phyloP scores from a whole-genome alignment of 23 red algal genomes.

The Gracilariopsis chorda region DNA sequence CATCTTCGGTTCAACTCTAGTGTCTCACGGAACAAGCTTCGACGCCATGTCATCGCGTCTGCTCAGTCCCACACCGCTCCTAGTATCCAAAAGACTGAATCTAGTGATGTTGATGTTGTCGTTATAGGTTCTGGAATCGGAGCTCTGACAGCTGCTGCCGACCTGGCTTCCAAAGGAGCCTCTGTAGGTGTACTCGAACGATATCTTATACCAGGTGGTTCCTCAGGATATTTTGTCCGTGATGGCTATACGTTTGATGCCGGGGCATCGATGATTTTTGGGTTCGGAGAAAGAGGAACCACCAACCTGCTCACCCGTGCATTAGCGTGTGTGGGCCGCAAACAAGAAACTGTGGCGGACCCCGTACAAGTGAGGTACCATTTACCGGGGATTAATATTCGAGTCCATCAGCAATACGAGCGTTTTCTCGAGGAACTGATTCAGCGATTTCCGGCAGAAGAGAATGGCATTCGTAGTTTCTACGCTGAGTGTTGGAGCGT shows the following conservation, averaged over 20 bases:
- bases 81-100: neutral
- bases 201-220: slow-evolving; percentile 92
- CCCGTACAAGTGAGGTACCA: slow-evolving; percentile 92
- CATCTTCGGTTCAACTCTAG: neutral
- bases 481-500: slow-evolving; percentile 91
- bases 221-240: slow-evolving; percentile 65
- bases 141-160: slow-evolving; percentile 80
- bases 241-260: slow-evolving; percentile 89
- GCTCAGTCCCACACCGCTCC: neutral
- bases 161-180: slow-evolving; percentile 80
- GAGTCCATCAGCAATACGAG: slow-evolving; percentile 83
- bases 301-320: slow-evolving; percentile 91
- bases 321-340: slow-evolving; percentile 50
- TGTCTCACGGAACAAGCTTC: neutral
- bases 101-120: slow-evolving; percentile 59
- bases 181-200: slow-evolving; percentile 81
- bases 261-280: slow-evolving; percentile 99
- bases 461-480: slow-evolving; percentile 70
- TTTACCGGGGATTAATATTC: slow-evolving; percentile 78
- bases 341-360: slow-evolving; percentile 80
- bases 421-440: slow-evolving; percentile 74
- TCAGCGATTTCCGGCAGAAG: slow-evolving; percentile 74
- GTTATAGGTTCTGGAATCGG: slow-evolving; percentile 97
- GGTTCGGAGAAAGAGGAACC: slow-evolving; percentile 73
- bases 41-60: neutral